phyloP scores from a whole-genome alignment of 73 alveolate species.

The Breviolum minutum region DNA sequence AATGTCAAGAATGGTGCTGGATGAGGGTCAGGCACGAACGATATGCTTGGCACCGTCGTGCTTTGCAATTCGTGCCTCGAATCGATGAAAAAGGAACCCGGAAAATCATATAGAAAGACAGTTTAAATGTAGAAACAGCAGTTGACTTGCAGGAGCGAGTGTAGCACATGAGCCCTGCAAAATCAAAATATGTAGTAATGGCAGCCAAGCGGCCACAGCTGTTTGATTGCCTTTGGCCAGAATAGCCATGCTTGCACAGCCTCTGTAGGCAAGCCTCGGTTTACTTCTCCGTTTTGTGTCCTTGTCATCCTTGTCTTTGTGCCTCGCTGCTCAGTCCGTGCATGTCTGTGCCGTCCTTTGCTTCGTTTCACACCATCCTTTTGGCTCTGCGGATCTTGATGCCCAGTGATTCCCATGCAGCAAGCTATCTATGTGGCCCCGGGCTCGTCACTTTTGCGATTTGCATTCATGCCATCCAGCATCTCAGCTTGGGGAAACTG shows the following conservation, averaged over 20 bases:
- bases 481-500: not conserved
- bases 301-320: not conserved
- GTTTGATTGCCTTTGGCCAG: slow-evolving; percentile 23
- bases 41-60: slow-evolving; percentile 47
- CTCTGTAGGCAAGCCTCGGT: slow-evolving; percentile 19
- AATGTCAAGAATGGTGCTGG: no score
- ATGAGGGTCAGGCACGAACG: slow-evolving; percentile 2
- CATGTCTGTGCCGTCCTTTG: no score
- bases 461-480: slow-evolving; percentile 78
- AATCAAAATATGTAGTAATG: no score
- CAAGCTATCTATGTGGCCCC: not conserved
- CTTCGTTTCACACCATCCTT: not conserved
- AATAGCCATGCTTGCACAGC: slow-evolving; percentile 15
- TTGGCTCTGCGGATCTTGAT: not conserved
- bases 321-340: no score
- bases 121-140: no score
- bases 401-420: not conserved
- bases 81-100: not conserved
- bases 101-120: not conserved
- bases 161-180: no score
- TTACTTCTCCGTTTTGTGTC: slow-evolving; percentile 27
- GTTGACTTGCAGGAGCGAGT: no score
- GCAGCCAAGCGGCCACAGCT: slow-evolving; percentile 26
- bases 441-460: slow-evolving; percentile 71
- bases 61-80: slow-evolving; percentile 39